Evolutionary conservation across 2,329 filamentous ascomycete species (phyloP), one percentile per base, ranked within the genome.

Genomic region (Neofusicoccum kwambonambiense): DNA sequence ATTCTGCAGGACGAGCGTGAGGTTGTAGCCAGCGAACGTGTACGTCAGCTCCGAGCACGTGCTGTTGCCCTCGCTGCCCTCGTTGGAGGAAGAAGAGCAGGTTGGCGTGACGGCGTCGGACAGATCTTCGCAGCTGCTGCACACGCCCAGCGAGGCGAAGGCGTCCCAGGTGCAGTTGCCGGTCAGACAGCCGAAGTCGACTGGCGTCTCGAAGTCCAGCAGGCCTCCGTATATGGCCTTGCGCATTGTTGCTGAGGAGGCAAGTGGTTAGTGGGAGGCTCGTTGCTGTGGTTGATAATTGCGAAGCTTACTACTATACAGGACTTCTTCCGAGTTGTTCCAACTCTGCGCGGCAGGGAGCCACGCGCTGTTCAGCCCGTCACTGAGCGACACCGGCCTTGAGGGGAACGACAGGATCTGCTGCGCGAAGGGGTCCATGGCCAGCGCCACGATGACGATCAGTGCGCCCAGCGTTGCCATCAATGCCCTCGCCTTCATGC

Each of bases 361-460:
- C 66, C 37, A 65, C 4, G 60, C 52, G 31, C 12, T n/a, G 15
- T 64, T 35, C 13, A 27, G 13, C n/a, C 12, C n/a, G 12, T 22
- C 22, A 13, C 2, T 19, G 11, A 60, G 22, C n/a, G 66, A 41
- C 9, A 64, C 62, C 27, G 45, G 19, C 3, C 64, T 56, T 22
- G 51, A n/a, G 11, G 54, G 49, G 34, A 65, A 66, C 35, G 56
- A 65, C 5, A 67, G 12, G 34, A 67, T 57, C 41, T 67, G 62
- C 62, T 67, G 66, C 15, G 65, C 64, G 41, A 67, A 67, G 13
- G 66, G 64, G 42, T 67, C 66, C 22, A 64, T 47, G 42, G 41
- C 50, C 13, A 67, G 62, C 13, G 66, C 61, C 5, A 67, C 17
- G 22, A 67, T 47, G 19, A 65, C 63, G 17, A 64, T 19, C 19